Evolutionary conservation across 306 rosid species (phyloP), one percentile per base, ranked within the genome.

Genomic region (Cicer cuneatum): DNA sequence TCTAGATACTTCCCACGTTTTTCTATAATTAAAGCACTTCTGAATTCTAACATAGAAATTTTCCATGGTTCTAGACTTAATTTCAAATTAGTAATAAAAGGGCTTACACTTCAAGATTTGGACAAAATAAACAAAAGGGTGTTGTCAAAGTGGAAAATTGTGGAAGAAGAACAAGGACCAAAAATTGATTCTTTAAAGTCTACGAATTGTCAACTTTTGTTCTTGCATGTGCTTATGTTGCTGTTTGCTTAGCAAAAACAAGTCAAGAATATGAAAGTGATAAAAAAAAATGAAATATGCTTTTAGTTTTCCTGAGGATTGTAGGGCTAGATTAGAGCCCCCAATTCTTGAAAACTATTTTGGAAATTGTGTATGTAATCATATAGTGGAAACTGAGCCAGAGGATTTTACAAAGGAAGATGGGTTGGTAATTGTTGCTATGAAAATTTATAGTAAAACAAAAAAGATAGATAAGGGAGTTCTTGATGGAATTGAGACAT

Each of bases 191-290:
- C 43, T 5, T 47, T 52, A 11, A 69, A 66, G 59, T 79, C 83
- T 42, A 6, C 48, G 6, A 79, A 0, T 40, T 86, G 19, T 81
- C 90, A 13, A 29, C 89, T 0, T 89, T 81, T 39, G 80, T 69
- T 12, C 16, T 81, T 0, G 66, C 89, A 0, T 60, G 41, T 59
- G 74, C 90, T n/a, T 71, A 83, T 57, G 33, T 45, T 0, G 0
- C 11, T 0, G 69, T 75, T 7, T 84, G 89, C 66, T 9, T 81
- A 0, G 80, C 74, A 0, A 82, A 76, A 61, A 87, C 87, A 6
- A 6, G 33, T 4, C 13, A 63, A 12, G 10, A 47, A 72, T 7
- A 19, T 11, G 62, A 52, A 19, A 9, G 10, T 45, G 37, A 7
- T 10, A 33, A 59, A 1, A 29, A 1, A 29, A 5, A 4, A 19